Conservation (phyloP, 805 yeast species). For the Naumovozyma dairenensis region DNA sequence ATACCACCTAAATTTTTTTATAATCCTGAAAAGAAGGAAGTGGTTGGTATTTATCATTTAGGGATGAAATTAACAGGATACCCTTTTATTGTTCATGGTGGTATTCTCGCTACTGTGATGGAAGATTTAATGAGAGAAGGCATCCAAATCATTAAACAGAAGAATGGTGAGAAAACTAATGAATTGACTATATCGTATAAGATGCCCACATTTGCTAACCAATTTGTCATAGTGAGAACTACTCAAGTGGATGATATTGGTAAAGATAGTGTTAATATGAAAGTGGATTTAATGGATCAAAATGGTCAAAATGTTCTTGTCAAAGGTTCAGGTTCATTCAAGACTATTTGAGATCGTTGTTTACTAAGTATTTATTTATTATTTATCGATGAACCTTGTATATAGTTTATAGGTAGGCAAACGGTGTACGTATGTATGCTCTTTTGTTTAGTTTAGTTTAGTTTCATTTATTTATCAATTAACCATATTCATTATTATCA, state of each 20-base stretch:
- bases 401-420: too few species aligned
- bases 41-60: slow-evolving; percentile 59
- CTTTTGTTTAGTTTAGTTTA: too few species aligned
- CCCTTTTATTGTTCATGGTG: slow-evolving; percentile 85
- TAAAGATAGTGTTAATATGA: slow-evolving; percentile 28
- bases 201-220: slow-evolving; percentile 70
- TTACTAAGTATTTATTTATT: too few species aligned
- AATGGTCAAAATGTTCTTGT: slow-evolving; percentile 44
- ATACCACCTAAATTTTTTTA: slow-evolving; percentile 63
- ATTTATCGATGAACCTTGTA: too few species aligned
- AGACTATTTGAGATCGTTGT: slow-evolving; percentile 6
- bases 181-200: slow-evolving; percentile 40
- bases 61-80: slow-evolving; percentile 78
- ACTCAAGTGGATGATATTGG: slow-evolving; percentile 29
- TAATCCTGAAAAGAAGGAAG: slow-evolving; percentile 44
- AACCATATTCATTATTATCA: too few species aligned
- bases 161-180: slow-evolving; percentile 30
- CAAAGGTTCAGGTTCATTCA: slow-evolving; percentile 43
- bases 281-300: slow-evolving; percentile 44
- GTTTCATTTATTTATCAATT: too few species aligned
- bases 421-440: too few species aligned
- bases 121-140: slow-evolving; percentile 65
- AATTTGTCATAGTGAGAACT: slow-evolving; percentile 59
- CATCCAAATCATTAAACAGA: slow-evolving; percentile 31
- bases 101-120: slow-evolving; percentile 68